Evolutionary conservation across 768 basidiomycete genomes (phyloP), one percentile per base, ranked within the genome.

Genomic region (Gloeophyllum trabeum): DNA sequence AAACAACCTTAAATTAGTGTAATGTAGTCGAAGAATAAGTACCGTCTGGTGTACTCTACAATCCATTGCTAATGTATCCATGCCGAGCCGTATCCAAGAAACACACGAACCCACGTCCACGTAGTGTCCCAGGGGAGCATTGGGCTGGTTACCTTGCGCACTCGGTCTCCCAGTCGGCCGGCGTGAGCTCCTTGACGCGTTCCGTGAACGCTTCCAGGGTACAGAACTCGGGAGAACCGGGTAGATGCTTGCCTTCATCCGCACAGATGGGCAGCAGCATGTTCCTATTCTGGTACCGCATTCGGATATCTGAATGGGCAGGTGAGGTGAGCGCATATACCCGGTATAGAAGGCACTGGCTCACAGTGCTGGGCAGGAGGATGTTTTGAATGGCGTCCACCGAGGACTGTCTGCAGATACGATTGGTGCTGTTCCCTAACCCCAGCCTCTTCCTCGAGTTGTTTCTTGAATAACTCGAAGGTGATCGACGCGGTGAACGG

Each of bases 181-280:
- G 82, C 4, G 79, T 80, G 2, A 87, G 63, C 50, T 80, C 76
- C 49, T 64, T 64, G 10, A 84, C 75, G 14, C 79, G 68, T 35
- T 67, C 67, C 26, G 63, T 61, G 61, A 87, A 87, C 18, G 77
- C 78, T 10, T 64, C 55, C 26, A 87, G 61, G 4, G 76, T 76
- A 58, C 85, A 87, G 50, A 87, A 77, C 53, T 86, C 83, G 0
- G 84, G 85, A 7, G 66, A 67, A 2, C 81, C 82, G 3, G 72
- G 63, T 5, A 84, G 60, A 51, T 88, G 85, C 42, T 82, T 71
- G 4, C 80, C 81, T 36, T 71, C 63, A 4, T 69, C 70, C 1
- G 77, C 73, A 48, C 85, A 88, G 12, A 76, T 44, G 0, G 85
- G 84, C 4, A 87, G 61, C 2, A 61, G 39, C 61, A 86, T 58